Base-by-base conservation (phyloP, 208 protist genomes). In the Histomonas meleagridis region DNA sequence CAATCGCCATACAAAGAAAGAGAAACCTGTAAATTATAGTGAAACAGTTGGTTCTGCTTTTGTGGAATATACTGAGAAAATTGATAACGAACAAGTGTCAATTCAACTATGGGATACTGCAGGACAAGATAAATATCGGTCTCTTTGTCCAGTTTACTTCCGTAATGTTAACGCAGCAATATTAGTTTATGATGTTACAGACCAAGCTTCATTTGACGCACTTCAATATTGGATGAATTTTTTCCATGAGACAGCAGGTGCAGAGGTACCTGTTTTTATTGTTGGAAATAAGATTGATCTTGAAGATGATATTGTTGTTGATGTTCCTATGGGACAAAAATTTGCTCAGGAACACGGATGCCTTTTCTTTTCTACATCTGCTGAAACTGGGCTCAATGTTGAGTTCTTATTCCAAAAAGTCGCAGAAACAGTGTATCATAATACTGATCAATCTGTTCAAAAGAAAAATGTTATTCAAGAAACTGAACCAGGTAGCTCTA, bases 21-120 rank as follows among this genome's bases (percentile, higher is more conserved):
- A 96, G n/a, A 98, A 98, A 92, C 97, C 98, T 91, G 94, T 62
- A 70, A 95, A 93, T 21, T 96, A 95, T 81, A 48, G 93, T 95
- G 95, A 97, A 12, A 99, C 98, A 16, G 98, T 99, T 91, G 98
- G 98, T 57, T 99, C 99, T 93, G 97, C 99, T 94, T 99, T 99
- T 92, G 95, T 98, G 10, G 96, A 96, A 40, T 98, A 99, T 93
- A 98, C 97, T 2, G 96, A 99, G 92, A 96, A 97, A 91, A 93
- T 99, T 5, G 97, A 98, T 62, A 97, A 98, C 79, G 55, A 94
- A 38, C 96, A 96, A 0, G 95, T 98, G 16, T 94, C 97, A 46
- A 95, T 99, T 62, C 97, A 99, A 94, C 93, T 97, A 26, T 97
- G 96, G 96, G 96, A 97, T 81, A 97, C 96, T 16, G 96, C 95